These are phyloP conservation scores for Acanthamoeba comandoni DNA, from an alignment of 208 protist genomes.

Conservation along the genomic window DNA sequence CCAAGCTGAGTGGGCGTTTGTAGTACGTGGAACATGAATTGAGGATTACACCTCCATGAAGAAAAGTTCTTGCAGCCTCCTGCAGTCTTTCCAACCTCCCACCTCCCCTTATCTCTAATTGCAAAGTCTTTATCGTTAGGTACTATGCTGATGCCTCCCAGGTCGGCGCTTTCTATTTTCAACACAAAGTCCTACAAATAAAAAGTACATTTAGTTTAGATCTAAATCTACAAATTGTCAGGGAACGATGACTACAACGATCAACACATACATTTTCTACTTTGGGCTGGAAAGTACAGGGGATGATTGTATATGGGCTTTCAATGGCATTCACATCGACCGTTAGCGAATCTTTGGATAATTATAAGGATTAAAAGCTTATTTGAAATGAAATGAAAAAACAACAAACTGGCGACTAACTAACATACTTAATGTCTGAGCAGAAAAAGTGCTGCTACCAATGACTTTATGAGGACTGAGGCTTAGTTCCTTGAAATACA, in stretches of 20 bases:
- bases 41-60: constrained; percentile 50
- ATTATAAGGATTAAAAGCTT: background rate
- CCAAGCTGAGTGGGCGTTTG: constrained; percentile 38
- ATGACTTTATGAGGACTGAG: constrained; percentile 27
- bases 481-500: constrained; percentile 16
- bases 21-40: constrained; percentile 17
- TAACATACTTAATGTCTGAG: constrained; percentile 2
- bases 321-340: constrained; percentile 14
- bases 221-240: background rate
- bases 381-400: background rate
- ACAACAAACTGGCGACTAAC: background rate
- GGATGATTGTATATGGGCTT: constrained; percentile 31
- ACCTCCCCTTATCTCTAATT: background rate
- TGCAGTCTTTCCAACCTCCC: background rate
- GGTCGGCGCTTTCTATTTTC: constrained; percentile 6
- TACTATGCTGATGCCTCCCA: background rate
- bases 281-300: constrained; percentile 37
- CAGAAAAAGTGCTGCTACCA: background rate
- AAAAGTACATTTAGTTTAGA: background rate
- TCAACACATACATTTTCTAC: background rate
- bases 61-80: constrained; percentile 65
- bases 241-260: background rate
- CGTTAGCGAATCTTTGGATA: constrained; percentile 10
- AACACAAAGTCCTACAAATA: background rate
- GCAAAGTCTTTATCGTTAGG: background rate